Evolutionary conservation across 441 rosid species (phyloP).

Genomic region (Euphorbia schlechtendalii): DNA sequence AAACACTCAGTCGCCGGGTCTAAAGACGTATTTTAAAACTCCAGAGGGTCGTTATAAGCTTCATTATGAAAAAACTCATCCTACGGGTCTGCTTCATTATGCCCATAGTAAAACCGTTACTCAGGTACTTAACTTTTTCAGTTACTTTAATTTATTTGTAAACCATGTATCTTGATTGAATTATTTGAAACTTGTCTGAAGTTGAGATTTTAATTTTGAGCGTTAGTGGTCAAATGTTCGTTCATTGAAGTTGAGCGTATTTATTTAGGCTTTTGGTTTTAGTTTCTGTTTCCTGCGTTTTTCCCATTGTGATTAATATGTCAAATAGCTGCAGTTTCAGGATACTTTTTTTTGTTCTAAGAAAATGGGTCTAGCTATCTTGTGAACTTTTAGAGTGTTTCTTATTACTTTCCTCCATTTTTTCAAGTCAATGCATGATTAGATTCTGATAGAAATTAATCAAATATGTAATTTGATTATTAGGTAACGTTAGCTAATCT

Average conservation of each 20-base stretch:
- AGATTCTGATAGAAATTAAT: not conserved
- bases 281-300: constrained; percentile 5
- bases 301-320: not conserved
- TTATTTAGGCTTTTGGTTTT: not conserved
- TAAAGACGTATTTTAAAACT: constrained; percentile 94
- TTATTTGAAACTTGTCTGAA: not conserved
- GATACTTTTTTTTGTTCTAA: not conserved
- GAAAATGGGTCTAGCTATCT: not conserved
- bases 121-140: constrained; percentile 71
- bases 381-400: not conserved
- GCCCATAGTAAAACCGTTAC: constrained; percentile 95
- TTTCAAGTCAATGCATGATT: no score
- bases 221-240: constrained; percentile 12
- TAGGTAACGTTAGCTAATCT: constrained; percentile 94
- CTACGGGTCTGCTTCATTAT: constrained; percentile 88
- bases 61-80: constrained; percentile 89
- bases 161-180: no score
- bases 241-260: not conserved
- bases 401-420: no score
- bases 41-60: constrained; percentile 97
- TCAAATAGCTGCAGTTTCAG: constrained; percentile 1
- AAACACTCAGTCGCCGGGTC: constrained; percentile 75
- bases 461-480: constrained; percentile 7
- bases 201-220: constrained; percentile 7
- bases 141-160: no score